Percentiles rank a stretch among this genome's conserved stretches.
Evolutionary conservation across 768 basidiomycete species (phyloP).

Genomic region (Leccinum longicurvipes): DNA sequence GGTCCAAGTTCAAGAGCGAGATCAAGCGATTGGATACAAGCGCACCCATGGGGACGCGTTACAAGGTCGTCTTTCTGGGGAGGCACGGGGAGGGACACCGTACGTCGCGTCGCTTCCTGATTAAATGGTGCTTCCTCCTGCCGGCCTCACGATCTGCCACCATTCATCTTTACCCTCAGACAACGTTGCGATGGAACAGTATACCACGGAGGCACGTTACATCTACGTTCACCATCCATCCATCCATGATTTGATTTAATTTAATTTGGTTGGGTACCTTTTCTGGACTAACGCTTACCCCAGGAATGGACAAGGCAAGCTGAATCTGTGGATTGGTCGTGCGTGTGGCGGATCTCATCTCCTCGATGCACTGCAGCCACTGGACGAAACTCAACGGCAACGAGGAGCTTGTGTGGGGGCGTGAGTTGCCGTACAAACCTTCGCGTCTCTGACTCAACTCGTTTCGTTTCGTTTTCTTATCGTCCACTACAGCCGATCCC

Average conservation of each 20-base stretch:
- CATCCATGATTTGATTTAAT: background rate
- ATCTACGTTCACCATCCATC: background rate
- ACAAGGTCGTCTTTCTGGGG: conserved; percentile 64
- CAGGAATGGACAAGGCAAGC: conserved; percentile 61
- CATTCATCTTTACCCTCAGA: conserved; percentile 54
- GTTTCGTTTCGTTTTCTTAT: background rate
- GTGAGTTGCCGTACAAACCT: conserved; percentile 37
- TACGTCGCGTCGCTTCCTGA: conserved; percentile 39
- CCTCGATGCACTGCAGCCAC: conserved; percentile 26
- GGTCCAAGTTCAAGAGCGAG: conserved; percentile 42
- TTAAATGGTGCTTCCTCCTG: background rate
- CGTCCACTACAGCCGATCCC: conserved; percentile 52
- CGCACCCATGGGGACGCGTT: conserved; percentile 37
- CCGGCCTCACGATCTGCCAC: conserved; percentile 36
- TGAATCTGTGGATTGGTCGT: background rate
- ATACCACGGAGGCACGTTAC: conserved; percentile 44
- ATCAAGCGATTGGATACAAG: conserved; percentile 44
- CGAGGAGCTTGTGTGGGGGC: conserved; percentile 69
- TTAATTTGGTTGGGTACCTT: background rate
- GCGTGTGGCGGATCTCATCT: background rate
- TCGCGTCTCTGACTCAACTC: background rate
- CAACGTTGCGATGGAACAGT: conserved; percentile 66
- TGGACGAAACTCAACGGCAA: conserved; percentile 64
- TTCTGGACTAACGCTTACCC: background rate
- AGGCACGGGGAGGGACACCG: conserved; percentile 76